phyloP scores from a whole-genome alignment of 768 basidiomycete species.

The Suillus lakei region DNA sequence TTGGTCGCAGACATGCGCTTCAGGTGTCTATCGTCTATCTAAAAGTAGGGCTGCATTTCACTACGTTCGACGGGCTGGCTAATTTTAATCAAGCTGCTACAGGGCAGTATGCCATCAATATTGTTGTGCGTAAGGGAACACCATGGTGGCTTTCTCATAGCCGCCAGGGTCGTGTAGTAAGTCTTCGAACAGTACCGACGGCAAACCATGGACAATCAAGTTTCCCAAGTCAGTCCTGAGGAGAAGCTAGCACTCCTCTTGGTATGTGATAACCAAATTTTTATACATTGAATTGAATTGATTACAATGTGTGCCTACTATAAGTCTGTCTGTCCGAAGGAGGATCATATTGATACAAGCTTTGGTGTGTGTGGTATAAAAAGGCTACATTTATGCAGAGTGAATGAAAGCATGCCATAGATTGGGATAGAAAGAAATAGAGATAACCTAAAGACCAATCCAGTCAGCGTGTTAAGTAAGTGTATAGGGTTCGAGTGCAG shows the following conservation, averaged over 20 bases:
- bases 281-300: neutral
- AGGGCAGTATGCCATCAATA: neutral
- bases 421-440: neutral
- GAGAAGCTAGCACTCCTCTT: neutral
- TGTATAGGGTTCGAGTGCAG: slow-evolving; percentile 6
- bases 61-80: neutral
- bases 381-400: slow-evolving; percentile 14
- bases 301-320: neutral
- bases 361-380: neutral
- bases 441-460: neutral
- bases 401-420: slow-evolving; percentile 15
- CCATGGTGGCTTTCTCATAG: neutral
- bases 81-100: neutral
- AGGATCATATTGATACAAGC: slow-evolving; percentile 9
- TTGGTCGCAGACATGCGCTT: neutral
- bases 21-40: neutral
- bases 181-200: neutral
- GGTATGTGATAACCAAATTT: neutral
- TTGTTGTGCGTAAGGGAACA: neutral
- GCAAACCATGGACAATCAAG: neutral
- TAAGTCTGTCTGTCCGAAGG: neutral
- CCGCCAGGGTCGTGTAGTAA: neutral
- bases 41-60: neutral
- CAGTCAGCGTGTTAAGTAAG: neutral
- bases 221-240: neutral